These are phyloP conservation scores for Astrothelium macrocarpum DNA, from an alignment of 495 filamentous ascomycete species.

Conservation along the genomic window DNA sequence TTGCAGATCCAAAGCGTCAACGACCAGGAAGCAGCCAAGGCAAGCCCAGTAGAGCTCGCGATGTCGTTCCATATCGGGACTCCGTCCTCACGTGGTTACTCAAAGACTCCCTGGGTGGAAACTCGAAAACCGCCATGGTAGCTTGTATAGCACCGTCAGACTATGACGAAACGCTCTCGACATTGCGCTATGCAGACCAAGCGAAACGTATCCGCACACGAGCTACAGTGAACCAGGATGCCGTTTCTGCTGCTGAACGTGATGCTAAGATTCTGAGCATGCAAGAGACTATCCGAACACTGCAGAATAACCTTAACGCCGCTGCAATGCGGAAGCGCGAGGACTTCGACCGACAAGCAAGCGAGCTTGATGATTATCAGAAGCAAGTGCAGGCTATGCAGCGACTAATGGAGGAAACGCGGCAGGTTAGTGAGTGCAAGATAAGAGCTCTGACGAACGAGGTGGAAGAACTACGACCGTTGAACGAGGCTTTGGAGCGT, in stretches of 20 bases:
- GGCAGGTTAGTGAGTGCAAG: slow-evolving; percentile 80
- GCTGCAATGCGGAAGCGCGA: slow-evolving; percentile 38
- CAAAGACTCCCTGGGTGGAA: slow-evolving; percentile 90
- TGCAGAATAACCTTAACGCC: slow-evolving; percentile 63
- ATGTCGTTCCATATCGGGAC: slow-evolving; percentile 86
- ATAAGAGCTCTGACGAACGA: slow-evolving; percentile 76
- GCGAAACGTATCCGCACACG: slow-evolving; percentile 96
- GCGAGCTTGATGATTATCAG: slow-evolving; percentile 87
- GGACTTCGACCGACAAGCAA: slow-evolving; percentile 41
- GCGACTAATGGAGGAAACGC: slow-evolving; percentile 84
- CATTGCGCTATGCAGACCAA: slow-evolving; percentile 93
- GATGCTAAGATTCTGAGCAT: slow-evolving; percentile 90
- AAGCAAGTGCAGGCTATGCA: slow-evolving; percentile 76
- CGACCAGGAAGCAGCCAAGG: slow-evolving; percentile 11
- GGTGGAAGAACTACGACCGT: slow-evolving; percentile 33
- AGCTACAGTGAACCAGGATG: slow-evolving; percentile 91
- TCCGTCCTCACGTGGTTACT: slow-evolving; percentile 96
- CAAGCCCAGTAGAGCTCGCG: slow-evolving; percentile 40
- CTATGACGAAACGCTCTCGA: slow-evolving; percentile 95
- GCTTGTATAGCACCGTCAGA: slow-evolving; percentile 91
- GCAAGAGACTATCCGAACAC: slow-evolving; percentile 77
- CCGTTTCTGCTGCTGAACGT: slow-evolving; percentile 73
- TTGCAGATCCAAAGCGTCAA: slow-evolving; percentile 58
- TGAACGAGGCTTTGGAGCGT: slow-evolving; percentile 50
- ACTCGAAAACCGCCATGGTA: slow-evolving; percentile 98